A percentile compares a stretch with the other conserved stretches of the same genome.
These are phyloP conservation scores for Perkinsus olseni DNA, from an alignment of 169 alveolate genomes.

Conservation along the genomic window DNA sequence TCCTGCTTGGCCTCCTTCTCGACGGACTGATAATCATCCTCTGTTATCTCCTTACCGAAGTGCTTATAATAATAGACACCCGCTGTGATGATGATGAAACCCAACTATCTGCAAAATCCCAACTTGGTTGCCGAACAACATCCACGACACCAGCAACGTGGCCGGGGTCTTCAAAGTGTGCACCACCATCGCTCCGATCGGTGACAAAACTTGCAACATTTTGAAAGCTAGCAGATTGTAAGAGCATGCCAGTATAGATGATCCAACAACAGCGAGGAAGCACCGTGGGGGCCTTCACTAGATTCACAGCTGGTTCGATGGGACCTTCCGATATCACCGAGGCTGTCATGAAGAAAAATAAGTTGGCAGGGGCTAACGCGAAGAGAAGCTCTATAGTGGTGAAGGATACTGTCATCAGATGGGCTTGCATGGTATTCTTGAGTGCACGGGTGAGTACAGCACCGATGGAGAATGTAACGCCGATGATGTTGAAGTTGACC, in stretches of 20 bases:
- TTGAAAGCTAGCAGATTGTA: background rate
- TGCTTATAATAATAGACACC: background rate
- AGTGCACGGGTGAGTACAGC: background rate
- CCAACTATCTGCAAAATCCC: background rate
- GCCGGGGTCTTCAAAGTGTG: background rate
- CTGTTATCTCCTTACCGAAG: background rate
- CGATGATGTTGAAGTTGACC: background rate
- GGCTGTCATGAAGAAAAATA: background rate
- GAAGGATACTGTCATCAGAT: background rate
- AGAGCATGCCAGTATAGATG: background rate
- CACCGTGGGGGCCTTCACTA: background rate
- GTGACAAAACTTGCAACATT: background rate
- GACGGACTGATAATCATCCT: background rate
- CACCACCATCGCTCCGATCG: background rate
- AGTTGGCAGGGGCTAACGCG: background rate
- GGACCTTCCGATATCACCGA: background rate
- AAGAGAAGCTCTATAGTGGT: background rate
- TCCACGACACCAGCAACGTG: background rate
- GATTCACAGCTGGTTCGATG: background rate
- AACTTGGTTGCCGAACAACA: background rate
- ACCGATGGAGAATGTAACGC: background rate
- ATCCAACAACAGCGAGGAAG: background rate
- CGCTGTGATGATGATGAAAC: background rate
- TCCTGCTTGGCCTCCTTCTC: background rate
- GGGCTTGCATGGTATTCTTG: background rate